Evolutionary conservation across 805 yeast species (phyloP).

Genomic region (Myxozyma neotropica): DNA sequence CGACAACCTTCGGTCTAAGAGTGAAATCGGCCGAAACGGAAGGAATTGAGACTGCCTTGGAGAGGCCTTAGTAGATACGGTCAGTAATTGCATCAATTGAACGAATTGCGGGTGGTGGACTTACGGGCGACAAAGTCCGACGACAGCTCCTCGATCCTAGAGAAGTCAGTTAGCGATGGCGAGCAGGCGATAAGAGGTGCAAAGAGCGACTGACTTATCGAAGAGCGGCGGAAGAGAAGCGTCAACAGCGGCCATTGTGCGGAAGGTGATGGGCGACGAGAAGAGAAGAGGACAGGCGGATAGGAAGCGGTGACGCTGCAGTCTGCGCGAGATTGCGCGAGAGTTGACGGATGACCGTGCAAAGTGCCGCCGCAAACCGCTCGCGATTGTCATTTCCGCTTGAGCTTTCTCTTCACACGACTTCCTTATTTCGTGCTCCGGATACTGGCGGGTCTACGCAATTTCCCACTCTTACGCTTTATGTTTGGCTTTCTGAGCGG

Average conservation of each 20-base stretch:
- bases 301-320: not conserved
- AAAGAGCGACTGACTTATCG: slow-evolving; percentile 20
- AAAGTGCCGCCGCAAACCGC: slow-evolving; percentile 6
- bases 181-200: not conserved
- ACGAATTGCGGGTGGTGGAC: not conserved
- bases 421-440: too few species aligned
- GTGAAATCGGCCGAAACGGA: slow-evolving; percentile 92
- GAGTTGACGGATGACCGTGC: not conserved
- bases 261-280: not conserved
- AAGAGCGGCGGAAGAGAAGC: slow-evolving; percentile 21
- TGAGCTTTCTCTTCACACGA: not conserved
- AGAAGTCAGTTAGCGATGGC: not conserved
- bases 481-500: too few species aligned
- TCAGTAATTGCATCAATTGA: not conserved
- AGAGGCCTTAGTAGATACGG: slow-evolving; percentile 48
- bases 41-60: slow-evolving; percentile 88
- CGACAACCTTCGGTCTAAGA: slow-evolving; percentile 83
- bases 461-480: too few species aligned
- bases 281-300: not conserved
- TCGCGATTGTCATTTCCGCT: not conserved
- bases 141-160: slow-evolving; percentile 29
- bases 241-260: slow-evolving; percentile 27
- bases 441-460: too few species aligned
- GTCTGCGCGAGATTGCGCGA: not conserved
- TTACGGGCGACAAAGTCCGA: slow-evolving; percentile 24